A percentile compares a stretch with the other conserved stretches of the same genome.
Evolutionary conservation across 192 early-diverging fungal genomes (phyloP).

Genomic region (Coemansia sp.): DNA sequence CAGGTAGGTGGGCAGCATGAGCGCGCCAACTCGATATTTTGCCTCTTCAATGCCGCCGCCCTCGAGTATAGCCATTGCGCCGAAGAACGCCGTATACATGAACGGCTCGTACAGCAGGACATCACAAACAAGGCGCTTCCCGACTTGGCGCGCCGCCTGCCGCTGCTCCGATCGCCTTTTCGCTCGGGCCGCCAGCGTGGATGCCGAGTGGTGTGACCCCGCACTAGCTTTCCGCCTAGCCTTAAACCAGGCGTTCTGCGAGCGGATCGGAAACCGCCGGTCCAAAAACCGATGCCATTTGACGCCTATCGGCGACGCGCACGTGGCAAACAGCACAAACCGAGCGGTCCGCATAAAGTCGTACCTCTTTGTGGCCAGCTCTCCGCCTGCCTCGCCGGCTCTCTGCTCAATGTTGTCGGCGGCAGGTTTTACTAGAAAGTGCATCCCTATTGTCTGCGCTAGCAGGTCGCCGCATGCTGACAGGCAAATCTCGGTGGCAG

Average conservation of each 20-base stretch:
- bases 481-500: slow-evolving; percentile 45
- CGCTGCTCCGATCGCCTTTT: slow-evolving; percentile 29
- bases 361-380: slow-evolving; percentile 28
- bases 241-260: slow-evolving; percentile 44
- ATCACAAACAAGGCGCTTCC: slow-evolving; percentile 39
- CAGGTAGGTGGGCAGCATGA: slow-evolving; percentile 40
- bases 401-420: not conserved
- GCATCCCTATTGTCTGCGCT: slow-evolving; percentile 38
- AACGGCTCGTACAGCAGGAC: slow-evolving; percentile 40
- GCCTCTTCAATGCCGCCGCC: slow-evolving; percentile 33
- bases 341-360: slow-evolving; percentile 42
- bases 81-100: slow-evolving; percentile 45
- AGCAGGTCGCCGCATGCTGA: slow-evolving; percentile 50
- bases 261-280: slow-evolving; percentile 41
- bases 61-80: slow-evolving; percentile 47
- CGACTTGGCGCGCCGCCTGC: slow-evolving; percentile 32
- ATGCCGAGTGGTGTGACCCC: not conserved
- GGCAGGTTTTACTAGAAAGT: slow-evolving; percentile 9
- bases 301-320: slow-evolving; percentile 45
- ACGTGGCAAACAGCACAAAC: slow-evolving; percentile 43
- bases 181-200: slow-evolving; percentile 11
- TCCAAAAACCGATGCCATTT: slow-evolving; percentile 50
- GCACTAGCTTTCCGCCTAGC: slow-evolving; percentile 14
- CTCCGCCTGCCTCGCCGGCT: not conserved
- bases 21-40: slow-evolving; percentile 17